Evolutionary conservation across 805 yeast species (phyloP), one percentile per base, ranked within the genome.

Genomic region (Ogataea nakhonphanomensis): DNA sequence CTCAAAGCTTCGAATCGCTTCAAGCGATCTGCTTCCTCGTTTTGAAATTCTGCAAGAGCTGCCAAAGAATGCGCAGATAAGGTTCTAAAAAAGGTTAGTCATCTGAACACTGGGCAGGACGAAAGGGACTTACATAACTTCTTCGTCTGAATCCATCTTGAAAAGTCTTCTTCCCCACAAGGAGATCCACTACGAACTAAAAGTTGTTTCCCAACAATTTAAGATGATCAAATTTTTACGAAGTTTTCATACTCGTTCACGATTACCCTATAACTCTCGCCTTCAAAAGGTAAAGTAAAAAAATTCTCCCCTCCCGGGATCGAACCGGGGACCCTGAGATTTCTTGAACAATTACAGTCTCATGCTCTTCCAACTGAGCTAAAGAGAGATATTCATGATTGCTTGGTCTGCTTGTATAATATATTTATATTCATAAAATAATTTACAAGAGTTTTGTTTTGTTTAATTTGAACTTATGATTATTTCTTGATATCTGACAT

Each of bases 41-140:
- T 61, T 51, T 70, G 73, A 55, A 88, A 89, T 54, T 81, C 84
- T 48, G 73, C 78, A 35, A 76, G 64, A 1, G 81, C 81, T 4
- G 75, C 79, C 41, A 76, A 56, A 6, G 81, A 71, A 47, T 66
- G 65, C 2, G 72, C 60, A 1, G 80, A 74, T 31, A 76, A 61
- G 2, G 69, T 58, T 25, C 77, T 60, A 7, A 24, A 12, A 12
- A 42, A 40, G 31, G 42, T 45, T 39, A 35, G 35, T 35, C 7
- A 11, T 15, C 12, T 17, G 11, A 9, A 10, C 11, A 15, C 29
- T 14, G 23, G 6, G n/a, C 8, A n/a, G 15, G 11, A 12, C 6
- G 10, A 21, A 25, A 24, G 28, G 7, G 14, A 13, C 21, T 28
- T 17, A 54, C 61, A 25, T 53, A 57, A 52, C 50, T 46, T 52